A percentile compares a stretch with the other conserved stretches of the same genome.
Conservation (phyloP, 23 red algal genomes). For the Gracilariopsis chorda region DNA sequence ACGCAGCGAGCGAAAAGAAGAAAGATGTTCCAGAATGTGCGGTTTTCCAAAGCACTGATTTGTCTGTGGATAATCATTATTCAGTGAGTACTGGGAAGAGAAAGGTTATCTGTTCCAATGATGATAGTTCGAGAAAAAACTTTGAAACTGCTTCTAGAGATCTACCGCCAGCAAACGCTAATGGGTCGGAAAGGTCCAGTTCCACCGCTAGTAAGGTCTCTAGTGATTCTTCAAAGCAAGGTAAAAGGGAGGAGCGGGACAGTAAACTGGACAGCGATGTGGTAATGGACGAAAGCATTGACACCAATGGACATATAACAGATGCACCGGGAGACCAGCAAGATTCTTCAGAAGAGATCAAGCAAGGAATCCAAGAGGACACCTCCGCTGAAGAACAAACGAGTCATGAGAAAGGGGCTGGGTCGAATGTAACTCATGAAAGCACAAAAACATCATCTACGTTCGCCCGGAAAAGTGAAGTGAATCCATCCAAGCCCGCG, state of each 20-base stretch:
- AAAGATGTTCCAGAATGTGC: no score
- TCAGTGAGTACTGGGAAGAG: no score
- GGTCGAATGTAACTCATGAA: background rate
- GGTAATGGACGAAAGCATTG: background rate
- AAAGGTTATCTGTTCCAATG: no score
- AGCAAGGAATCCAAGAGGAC: background rate
- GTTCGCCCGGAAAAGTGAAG: background rate
- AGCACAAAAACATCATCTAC: background rate
- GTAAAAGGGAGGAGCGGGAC: background rate
- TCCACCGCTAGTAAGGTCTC: background rate
- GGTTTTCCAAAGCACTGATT: no score
- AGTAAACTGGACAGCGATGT: background rate
- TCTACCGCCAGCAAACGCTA: background rate
- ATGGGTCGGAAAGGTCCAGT: background rate
- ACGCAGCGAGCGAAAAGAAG: no score
- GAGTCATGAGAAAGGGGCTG: background rate
- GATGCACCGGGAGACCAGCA: background rate
- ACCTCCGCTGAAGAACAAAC: background rate
- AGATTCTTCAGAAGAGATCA: background rate
- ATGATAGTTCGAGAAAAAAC: no score
- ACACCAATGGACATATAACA: no score
- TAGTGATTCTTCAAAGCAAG: background rate
- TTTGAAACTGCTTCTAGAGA: no score
- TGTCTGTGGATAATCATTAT: no score
- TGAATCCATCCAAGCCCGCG: no score